Evolutionary conservation across 352 stramenopile species (phyloP), one percentile per base, ranked within the genome.

Genomic region (Phytophthora chlamydospora): DNA sequence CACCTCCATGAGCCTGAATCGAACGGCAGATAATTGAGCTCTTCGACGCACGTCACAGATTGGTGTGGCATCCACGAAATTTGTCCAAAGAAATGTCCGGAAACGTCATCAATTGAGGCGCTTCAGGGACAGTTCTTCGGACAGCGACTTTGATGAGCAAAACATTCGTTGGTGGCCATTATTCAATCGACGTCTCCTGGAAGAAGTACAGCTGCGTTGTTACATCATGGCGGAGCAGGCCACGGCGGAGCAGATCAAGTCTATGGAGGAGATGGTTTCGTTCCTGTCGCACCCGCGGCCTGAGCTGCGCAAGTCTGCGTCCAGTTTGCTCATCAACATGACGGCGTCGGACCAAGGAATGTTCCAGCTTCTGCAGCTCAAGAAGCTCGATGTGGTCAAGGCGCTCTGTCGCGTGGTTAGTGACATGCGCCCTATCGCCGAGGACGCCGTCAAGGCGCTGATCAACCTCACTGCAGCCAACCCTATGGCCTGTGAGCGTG

Each of bases 381-480:
- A 79, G 46, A 85, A 89, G 65, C 73, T 78, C 35, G 83, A 95
- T 51, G 83, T 89, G 16, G 72, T 95, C 42, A 76, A 91, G 54
- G 84, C 77, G 34, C 82, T 95, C 8, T 93, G 83, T 46, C 83
- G 86, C 29, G 66, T 93, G 31, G 82, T 95, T 54, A 90, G 83
- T 49, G 86, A 95, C 71, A 79, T 95, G 75, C 85, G 84, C 0
- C 80, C 86, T 16, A 91, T 95, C 52, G 86, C 86, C 1, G 79
- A 92, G 58, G 86, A 95, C 69, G 86, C 84, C 24, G 91, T 95
- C 71, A 92, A 93, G 61, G 80, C 84, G 66, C 76, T 93, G 27
- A 93, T 95, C 67, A 95, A 95, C 60, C 71, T 95, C 33, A 95
- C 84, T 35, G 86, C 86, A 1, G 76, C 79, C 40, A 91, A 93